phyloP scores from a whole-genome alignment of 176 grass and related monocot genomes.

The Carex scoparia region DNA sequence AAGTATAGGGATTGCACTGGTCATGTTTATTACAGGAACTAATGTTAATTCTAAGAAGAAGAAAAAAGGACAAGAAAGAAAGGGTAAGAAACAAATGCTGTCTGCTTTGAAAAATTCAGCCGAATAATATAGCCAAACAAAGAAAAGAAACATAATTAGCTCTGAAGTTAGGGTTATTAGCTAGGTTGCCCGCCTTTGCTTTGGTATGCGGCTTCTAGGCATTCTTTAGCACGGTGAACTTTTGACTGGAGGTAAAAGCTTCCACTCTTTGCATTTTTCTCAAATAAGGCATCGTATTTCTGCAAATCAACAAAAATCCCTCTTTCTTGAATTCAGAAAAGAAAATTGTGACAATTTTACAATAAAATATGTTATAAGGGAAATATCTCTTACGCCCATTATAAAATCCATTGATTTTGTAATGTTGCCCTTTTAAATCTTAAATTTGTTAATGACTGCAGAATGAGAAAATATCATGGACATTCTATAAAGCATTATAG shows the following conservation, averaged over 20 bases:
- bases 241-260: constrained; percentile 97
- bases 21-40: not conserved
- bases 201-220: constrained; percentile 55
- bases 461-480: not conserved
- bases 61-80: not conserved
- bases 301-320: constrained; percentile 32
- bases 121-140: not conserved
- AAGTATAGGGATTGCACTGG: not conserved
- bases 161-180: not conserved
- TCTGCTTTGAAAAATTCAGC: constrained; percentile 5
- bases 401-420: not conserved
- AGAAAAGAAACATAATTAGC: not conserved
- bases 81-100: not conserved
- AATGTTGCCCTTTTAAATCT: not conserved
- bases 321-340: not conserved
- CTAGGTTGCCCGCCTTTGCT: constrained; percentile 26
- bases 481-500: not conserved
- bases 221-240: constrained; percentile 83
- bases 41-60: not conserved
- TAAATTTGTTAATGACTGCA: not conserved
- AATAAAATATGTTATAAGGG: not conserved
- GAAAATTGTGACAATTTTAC: not conserved
- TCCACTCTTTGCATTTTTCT: constrained; percentile 75
- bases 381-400: not conserved
- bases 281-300: constrained; percentile 75